Evolutionary conservation across 2,329 filamentous ascomycete genomes (phyloP), one percentile per base, ranked within the genome.

Genomic region (Ampelomyces quisqualis): DNA sequence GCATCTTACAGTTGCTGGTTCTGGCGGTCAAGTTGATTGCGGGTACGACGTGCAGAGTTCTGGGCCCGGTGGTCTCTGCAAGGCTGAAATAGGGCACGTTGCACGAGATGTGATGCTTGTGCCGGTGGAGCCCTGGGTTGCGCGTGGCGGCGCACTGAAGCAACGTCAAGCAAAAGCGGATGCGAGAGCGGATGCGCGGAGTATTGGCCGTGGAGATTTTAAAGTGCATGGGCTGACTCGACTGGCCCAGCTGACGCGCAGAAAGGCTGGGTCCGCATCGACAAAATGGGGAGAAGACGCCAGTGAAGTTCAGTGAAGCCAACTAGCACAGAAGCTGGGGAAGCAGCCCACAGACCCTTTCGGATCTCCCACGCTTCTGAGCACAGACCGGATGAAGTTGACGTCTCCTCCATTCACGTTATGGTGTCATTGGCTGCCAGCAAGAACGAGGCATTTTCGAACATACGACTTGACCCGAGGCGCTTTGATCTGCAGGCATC

Each of bases 191-290:
- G 39, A 44, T 33, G 27, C 31, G 23, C 23, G 15, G 21, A 30
- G 18, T 43, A n/a, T 47, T 40, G 40, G 46, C 37, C 39, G 34
- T 30, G 32, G 29, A 26, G 26, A 34, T 22, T 17, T 34, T 30
- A 33, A 31, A 23, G 27, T 7, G n/a, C 10, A 26, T 40, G 39
- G 23, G 29, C 23, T 20, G 38, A 35, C 26, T 30, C 32, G 38
- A 14, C 5, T 15, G 22, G 36, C n/a, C 22, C 40, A 39, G 44
- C 44, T 47, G 39, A 47, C 44, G 35, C 23, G 40, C 44, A 34
- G 35, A 40, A 21, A 28, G 31, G 28, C 40, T 36, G 20, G 27
- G 40, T 44, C 35, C 32, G 26, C 41, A 24, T 31, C 18, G 18
- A 14, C 15, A 24, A 22, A 39, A 17, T 37, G 41, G 33, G 41